Percentiles rank a stretch among this genome's conserved stretches.
These are phyloP conservation scores for Leishmania arabica DNA, from an alignment of 208 protist species.

Conservation along the genomic window DNA sequence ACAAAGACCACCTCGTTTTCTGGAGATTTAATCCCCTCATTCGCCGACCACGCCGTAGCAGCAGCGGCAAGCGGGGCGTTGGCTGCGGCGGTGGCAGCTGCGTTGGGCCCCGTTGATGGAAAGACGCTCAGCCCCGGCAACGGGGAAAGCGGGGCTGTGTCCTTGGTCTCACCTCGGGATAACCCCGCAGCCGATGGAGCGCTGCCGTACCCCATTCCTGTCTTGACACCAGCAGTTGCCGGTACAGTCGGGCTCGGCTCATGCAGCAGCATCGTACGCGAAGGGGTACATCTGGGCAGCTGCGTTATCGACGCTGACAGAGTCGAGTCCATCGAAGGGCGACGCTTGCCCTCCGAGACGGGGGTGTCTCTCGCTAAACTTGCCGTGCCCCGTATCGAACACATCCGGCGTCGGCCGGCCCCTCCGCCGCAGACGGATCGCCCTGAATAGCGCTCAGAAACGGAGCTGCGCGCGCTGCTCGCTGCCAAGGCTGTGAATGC, in stretches of 20 bases:
- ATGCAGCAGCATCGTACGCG: conserved; percentile 17
- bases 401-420: neutral
- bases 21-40: neutral
- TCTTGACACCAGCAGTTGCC: neutral
- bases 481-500: neutral
- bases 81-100: neutral
- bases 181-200: conserved; percentile 1
- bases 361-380: neutral
- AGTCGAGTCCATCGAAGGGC: neutral
- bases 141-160: neutral
- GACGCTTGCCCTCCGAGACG: neutral
- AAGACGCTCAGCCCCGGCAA: neutral
- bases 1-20: neutral
- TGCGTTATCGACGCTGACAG: neutral
- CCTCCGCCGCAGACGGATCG: conserved; percentile 10
- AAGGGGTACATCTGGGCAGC: neutral
- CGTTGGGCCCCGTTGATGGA: neutral
- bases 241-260: conserved; percentile 12
- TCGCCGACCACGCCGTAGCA: neutral
- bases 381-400: neutral
- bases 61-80: neutral
- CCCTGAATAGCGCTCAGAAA: neutral
- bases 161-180: neutral
- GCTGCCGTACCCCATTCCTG: conserved; percentile 21
- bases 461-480: neutral